Conservation (phyloP, 2,329 filamentous ascomycete genomes). For the Diaporthe sp. region DNA sequence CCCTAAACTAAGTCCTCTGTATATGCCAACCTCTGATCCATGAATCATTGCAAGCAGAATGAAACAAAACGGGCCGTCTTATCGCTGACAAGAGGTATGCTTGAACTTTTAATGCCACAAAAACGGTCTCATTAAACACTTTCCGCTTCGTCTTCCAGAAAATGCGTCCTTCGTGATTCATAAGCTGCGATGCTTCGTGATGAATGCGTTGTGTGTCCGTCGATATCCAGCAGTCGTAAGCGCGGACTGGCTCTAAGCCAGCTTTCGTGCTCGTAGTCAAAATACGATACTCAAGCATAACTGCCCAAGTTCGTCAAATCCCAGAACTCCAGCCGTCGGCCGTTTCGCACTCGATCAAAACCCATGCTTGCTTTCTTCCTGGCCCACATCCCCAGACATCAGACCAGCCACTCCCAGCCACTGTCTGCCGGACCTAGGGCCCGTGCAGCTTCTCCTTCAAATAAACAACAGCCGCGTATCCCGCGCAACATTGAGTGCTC, state of each 20-base stretch:
- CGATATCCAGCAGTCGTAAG: background rate
- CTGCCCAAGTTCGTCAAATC: background rate
- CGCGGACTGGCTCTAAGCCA: background rate
- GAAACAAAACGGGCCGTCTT: constrained; percentile 14
- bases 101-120: background rate
- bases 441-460: constrained; percentile 72
- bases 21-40: background rate
- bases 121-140: background rate
- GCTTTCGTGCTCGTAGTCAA: background rate
- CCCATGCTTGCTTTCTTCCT: background rate
- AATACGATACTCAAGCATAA: background rate
- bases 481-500: constrained; percentile 76
- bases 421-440: background rate
- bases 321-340: background rate
- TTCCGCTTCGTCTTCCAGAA: background rate
- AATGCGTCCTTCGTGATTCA: constrained; percentile 21
- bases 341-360: background rate
- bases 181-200: constrained; percentile 15
- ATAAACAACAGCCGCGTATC: constrained; percentile 75
- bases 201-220: background rate
- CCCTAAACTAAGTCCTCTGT: background rate
- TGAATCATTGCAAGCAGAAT: background rate
- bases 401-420: background rate
- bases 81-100: constrained; percentile 9
- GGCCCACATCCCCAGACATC: background rate